phyloP scores from a whole-genome alignment of 768 basidiomycete species.

The Clavaria fumosa region DNA sequence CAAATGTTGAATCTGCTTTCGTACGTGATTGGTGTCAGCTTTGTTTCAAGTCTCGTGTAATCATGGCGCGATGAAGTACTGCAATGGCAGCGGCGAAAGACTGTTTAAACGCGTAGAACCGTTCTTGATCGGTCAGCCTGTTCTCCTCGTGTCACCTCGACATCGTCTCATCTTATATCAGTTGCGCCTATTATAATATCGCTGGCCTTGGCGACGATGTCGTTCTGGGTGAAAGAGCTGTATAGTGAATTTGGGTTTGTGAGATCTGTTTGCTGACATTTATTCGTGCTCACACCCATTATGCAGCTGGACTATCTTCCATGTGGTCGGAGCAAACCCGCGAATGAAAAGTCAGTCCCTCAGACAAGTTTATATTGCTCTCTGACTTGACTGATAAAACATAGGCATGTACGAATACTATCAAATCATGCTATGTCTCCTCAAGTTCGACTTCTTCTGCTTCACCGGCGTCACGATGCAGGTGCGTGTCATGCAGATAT shows the following conservation, averaged over 20 bases:
- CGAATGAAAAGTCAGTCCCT: slow-evolving; percentile 56
- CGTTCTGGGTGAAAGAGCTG: slow-evolving; percentile 55
- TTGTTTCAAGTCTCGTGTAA: too few relatives aligned
- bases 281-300: not conserved
- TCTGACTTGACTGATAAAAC: too few relatives aligned
- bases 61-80: too few relatives aligned
- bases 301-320: slow-evolving; percentile 77
- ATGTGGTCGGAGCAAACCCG: slow-evolving; percentile 75
- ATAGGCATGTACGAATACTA: slow-evolving; percentile 81
- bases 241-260: slow-evolving; percentile 73
- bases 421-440: slow-evolving; percentile 73
- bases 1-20: too few relatives aligned
- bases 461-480: slow-evolving; percentile 84
- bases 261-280: slow-evolving; percentile 5
- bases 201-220: slow-evolving; percentile 46
- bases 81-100: too few relatives aligned
- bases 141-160: too few relatives aligned
- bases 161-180: too few relatives aligned
- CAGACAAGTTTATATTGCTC: not conserved
- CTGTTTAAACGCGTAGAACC: slow-evolving; percentile 39
- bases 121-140: slow-evolving; percentile 58
- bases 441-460: slow-evolving; percentile 85
- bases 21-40: too few relatives aligned
- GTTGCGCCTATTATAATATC: slow-evolving; percentile 57
- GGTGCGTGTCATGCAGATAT: slow-evolving; percentile 21